A percentile compares a stretch with the other conserved stretches of the same genome.
These are phyloP conservation scores for Verticillium dahliae DNA, from an alignment of 2,329 filamentous ascomycete species.

Conservation along the genomic window DNA sequence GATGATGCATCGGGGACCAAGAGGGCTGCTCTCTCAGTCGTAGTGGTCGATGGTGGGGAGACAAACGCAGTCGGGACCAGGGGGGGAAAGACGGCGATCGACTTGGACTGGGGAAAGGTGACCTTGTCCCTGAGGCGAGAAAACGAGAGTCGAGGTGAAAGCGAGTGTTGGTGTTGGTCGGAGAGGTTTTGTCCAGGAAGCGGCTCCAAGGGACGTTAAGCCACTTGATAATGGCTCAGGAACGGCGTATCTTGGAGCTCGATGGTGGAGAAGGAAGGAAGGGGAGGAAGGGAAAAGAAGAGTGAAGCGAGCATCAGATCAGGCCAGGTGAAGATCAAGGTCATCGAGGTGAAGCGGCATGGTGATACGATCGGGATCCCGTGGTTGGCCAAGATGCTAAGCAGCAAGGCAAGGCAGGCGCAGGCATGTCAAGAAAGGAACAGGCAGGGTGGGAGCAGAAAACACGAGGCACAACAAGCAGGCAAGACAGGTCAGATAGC, in stretches of 20 bases:
- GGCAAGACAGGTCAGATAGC: background rate
- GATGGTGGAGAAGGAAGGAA: background rate
- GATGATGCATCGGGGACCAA: background rate
- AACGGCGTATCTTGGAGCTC: background rate
- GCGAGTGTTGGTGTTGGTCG: background rate
- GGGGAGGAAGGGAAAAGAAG: background rate
- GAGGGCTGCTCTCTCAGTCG: background rate
- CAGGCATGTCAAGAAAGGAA: background rate
- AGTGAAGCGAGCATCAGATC: background rate
- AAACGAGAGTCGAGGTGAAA: background rate
- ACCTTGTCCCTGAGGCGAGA: background rate
- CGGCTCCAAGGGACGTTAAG: background rate
- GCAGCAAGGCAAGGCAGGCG: background rate
- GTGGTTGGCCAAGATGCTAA: background rate
- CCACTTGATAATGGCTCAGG: background rate
- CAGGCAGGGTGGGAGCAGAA: background rate
- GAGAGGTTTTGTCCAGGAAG: background rate
- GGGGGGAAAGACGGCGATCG: background rate
- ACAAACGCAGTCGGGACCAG: background rate
- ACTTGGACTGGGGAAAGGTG: background rate
- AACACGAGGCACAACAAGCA: background rate
- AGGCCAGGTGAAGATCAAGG: background rate
- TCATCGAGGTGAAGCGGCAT: background rate
- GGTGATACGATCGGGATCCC: background rate
- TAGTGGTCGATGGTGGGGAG: background rate